Conservation (phyloP, 352 stramenopile species). For the Phytophthora melonis region DNA sequence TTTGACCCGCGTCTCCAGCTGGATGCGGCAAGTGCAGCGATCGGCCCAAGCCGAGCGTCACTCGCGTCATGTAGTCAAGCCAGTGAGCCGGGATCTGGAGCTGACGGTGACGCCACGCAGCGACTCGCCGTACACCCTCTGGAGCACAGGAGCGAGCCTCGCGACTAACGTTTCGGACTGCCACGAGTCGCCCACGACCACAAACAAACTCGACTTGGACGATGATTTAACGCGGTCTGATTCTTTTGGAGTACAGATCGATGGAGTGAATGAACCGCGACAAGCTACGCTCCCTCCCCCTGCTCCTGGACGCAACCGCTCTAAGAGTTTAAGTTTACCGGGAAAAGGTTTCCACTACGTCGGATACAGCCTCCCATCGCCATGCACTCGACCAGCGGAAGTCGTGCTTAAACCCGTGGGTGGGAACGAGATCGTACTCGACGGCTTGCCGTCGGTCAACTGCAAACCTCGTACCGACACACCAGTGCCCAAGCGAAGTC, state of each 20-base stretch:
- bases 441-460: slow-evolving; percentile 15
- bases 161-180: slow-evolving; percentile 20
- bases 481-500: slow-evolving; percentile 34
- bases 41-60: slow-evolving; percentile 12
- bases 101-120: slow-evolving; percentile 18
- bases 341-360: slow-evolving; percentile 30
- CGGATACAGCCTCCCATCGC: slow-evolving; percentile 13
- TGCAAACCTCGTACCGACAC: slow-evolving; percentile 11
- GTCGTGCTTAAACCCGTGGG: slow-evolving; percentile 2
- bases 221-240: not conserved
- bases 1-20: slow-evolving; percentile 30
- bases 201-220: slow-evolving; percentile 7
- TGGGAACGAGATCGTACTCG: slow-evolving; percentile 18
- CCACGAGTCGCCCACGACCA: slow-evolving; percentile 12
- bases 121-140: slow-evolving; percentile 28
- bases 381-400: slow-evolving; percentile 7
- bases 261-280: slow-evolving; percentile 5
- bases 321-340: slow-evolving; percentile 19
- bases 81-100: slow-evolving; percentile 18
- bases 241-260: slow-evolving; percentile 6
- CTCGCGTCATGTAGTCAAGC: slow-evolving; percentile 3
- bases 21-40: slow-evolving; percentile 38
- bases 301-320: slow-evolving; percentile 25
- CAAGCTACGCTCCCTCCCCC: slow-evolving; percentile 16
- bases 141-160: slow-evolving; percentile 7